A percentile compares a stretch with the other conserved stretches of the same genome.
Conservation (phyloP, 371 early-diverging fungal species). For the Lichtheimia corymbifera region DNA sequence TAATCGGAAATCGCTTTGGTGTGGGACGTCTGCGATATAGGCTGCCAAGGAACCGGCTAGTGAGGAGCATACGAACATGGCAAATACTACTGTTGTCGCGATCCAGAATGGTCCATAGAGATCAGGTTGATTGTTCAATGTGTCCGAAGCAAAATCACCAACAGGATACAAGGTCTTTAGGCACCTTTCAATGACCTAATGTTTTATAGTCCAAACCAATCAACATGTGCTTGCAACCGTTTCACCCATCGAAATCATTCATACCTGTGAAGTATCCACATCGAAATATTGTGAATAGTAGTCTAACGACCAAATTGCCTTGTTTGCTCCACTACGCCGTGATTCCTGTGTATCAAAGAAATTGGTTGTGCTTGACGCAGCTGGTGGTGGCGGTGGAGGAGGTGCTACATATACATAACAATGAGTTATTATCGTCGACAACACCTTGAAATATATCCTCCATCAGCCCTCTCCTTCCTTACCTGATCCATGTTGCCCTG, state of each 20-base stretch:
- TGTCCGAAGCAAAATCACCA: constrained; percentile 47
- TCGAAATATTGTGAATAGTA: constrained; percentile 90
- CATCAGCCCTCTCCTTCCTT: not conserved
- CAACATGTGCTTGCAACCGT: not conserved
- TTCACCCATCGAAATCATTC: not conserved
- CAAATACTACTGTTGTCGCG: constrained; percentile 89
- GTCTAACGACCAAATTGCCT: constrained; percentile 78
- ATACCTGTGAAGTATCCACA: constrained; percentile 83
- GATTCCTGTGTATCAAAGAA: constrained; percentile 43
- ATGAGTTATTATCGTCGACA: not conserved
- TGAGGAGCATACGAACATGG: constrained; percentile 88
- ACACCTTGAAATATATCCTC: not conserved
- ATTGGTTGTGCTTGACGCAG: constrained; percentile 12
- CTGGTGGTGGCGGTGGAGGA: constrained; percentile 26
- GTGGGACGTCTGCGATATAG: constrained; percentile 53
- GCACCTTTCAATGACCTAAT: constrained; percentile 45
- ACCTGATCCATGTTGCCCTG: constrained; percentile 19
- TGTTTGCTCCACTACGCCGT: constrained; percentile 26
- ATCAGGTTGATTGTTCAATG: constrained; percentile 49
- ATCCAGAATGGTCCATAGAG: constrained; percentile 90
- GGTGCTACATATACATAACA: constrained; percentile 1
- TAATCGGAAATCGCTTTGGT: constrained; percentile 77
- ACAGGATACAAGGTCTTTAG: constrained; percentile 52
- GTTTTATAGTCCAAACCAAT: not conserved
- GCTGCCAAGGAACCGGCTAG: constrained; percentile 83